Base-by-base conservation (phyloP, 2,329 filamentous ascomycete genomes). In the Fusarium heterosporum region DNA sequence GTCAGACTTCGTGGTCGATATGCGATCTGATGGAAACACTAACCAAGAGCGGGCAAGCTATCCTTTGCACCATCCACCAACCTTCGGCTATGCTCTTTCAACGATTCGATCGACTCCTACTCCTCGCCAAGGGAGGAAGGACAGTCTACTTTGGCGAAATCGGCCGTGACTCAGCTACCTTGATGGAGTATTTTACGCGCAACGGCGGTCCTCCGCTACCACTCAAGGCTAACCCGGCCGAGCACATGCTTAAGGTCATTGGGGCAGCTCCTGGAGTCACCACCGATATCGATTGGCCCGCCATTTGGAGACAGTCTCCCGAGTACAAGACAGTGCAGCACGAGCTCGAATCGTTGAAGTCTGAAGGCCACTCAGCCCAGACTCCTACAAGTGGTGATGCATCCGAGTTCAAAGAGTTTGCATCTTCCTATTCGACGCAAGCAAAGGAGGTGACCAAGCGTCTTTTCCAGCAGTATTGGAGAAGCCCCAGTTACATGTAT, bases 111-210 rank as follows among this genome's bases (percentile, higher is more conserved):
- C 32, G 58, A 1, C 41, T 61, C 0, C 32, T 61, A 4, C 47
- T 61, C 0, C 56, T 61, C 2, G 56, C 56, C 0, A 61, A 61
- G 13, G 58, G 58, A 8, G 58, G 56, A 0, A 61, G 83, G 72
- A 90, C 88, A 0, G 87, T 91, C 4, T 92, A 92, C 72, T 91
- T 91, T 74, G 88, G 88, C 8, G 83, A 89, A 2, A 85, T 90
- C 22, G 88, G 88, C 3, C 71, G 83, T 3, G 82, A 86, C 61
- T 87, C 86, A 0, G 76, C 78, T 6, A 83, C 78, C 0, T 74
- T 90, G 62, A 81, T 84, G 4, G 78, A 79, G 49, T 89, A 89
- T 75, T 93, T 93, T 62, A 85, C 86, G 61, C 76, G 78, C 11
- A 87, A 90, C 54, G 89, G 88, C 13, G 87, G 83, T 2, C 79